These are phyloP conservation scores for Pseudomonodictys pantanalensis DNA, from an alignment of 495 filamentous ascomycete genomes.

Conservation along the genomic window DNA sequence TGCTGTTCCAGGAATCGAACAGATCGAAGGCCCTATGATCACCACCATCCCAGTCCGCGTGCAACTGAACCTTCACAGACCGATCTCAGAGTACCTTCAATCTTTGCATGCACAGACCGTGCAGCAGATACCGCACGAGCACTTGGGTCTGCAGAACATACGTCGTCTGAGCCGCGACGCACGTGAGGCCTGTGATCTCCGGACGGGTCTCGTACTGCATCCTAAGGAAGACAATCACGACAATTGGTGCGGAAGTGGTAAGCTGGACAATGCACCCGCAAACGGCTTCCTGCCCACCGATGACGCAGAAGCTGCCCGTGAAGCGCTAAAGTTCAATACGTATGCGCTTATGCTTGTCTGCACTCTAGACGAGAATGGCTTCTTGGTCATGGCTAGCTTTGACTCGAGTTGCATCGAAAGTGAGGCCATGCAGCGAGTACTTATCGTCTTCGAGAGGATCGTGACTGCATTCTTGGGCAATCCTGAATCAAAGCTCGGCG, in stretches of 20 bases:
- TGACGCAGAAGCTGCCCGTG: constrained; percentile 56
- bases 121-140: constrained; percentile 25
- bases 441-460: constrained; percentile 43
- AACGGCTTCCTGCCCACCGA: constrained; percentile 44
- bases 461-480: constrained; percentile 3
- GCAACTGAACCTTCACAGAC: neutral
- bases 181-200: constrained; percentile 22
- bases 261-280: constrained; percentile 44
- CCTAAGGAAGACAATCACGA: constrained; percentile 35
- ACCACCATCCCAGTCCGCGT: constrained; percentile 33
- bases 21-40: constrained; percentile 36
- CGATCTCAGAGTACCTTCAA: constrained; percentile 31
- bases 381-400: constrained; percentile 61
- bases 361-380: constrained; percentile 54
- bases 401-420: constrained; percentile 49
- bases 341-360: constrained; percentile 66
- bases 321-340: constrained; percentile 65
- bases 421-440: constrained; percentile 46
- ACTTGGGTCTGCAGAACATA: constrained; percentile 32
- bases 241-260: constrained; percentile 28
- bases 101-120: constrained; percentile 17
- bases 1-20: constrained; percentile 23
- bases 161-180: constrained; percentile 24
- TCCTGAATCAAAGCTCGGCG: constrained; percentile 8
- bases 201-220: constrained; percentile 30